Percentiles rank a stretch among this genome's conserved stretches.
These are phyloP conservation scores for Pisolithus thermaeus DNA, from an alignment of 1,284 basidiomycete species.

Conservation along the genomic window DNA sequence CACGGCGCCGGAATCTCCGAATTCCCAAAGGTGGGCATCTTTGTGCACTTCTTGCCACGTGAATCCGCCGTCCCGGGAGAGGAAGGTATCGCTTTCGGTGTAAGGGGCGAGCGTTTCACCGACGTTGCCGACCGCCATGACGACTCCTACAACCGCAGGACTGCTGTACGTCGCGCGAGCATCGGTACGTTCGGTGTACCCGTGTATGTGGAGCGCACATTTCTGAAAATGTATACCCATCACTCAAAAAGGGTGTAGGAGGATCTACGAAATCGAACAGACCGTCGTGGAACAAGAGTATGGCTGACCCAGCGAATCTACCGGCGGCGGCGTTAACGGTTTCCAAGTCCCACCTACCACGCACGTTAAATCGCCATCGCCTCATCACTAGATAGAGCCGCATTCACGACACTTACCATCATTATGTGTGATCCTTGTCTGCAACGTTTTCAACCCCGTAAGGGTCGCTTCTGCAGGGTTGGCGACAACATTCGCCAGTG, in stretches of 20 bases:
- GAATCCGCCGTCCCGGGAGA: constrained; percentile 94
- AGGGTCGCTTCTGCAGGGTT: constrained; percentile 77
- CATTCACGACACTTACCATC: constrained; percentile 55
- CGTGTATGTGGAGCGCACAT: constrained; percentile 89
- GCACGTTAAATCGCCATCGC: background rate
- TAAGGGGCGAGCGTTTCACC: constrained; percentile 81
- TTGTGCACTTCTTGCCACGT: constrained; percentile 99
- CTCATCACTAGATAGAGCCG: background rate
- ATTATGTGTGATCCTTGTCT: constrained; percentile 92
- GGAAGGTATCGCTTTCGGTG: constrained; percentile 89
- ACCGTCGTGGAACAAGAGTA: constrained; percentile 77
- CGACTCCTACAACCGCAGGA: constrained; percentile 85
- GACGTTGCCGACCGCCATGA: constrained; percentile 98
- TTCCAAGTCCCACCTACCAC: constrained; percentile 80
- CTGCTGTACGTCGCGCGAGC: constrained; percentile 89
- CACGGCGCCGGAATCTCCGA: constrained; percentile 94
- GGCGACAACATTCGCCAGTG: constrained; percentile 84
- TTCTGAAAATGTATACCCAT: constrained; percentile 38
- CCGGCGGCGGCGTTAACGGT: constrained; percentile 65
- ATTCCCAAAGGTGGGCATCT: constrained; percentile 97
- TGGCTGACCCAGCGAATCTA: constrained; percentile 71
- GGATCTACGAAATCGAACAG: constrained; percentile 17
- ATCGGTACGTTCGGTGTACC: constrained; percentile 91
- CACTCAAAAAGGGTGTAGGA: background rate
- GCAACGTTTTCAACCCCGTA: constrained; percentile 72